Evolutionary conservation across 2,329 filamentous ascomycete species (phyloP).

Genomic region (Tolypocladium ovalisporum): DNA sequence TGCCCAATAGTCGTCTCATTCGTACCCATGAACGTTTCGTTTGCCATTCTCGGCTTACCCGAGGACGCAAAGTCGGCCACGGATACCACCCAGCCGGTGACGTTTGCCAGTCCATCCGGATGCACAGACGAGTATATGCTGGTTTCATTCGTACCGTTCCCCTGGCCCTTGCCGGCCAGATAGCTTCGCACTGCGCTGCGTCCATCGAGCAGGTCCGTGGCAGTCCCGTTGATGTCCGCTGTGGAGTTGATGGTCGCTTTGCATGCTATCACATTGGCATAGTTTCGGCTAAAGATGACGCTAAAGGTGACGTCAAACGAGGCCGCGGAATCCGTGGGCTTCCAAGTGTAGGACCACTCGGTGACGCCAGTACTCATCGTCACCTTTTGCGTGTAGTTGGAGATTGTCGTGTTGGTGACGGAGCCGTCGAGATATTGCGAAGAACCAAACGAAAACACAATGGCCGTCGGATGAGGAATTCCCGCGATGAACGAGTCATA

Average conservation of each 20-base stretch:
- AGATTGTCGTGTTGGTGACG: conserved; percentile 46
- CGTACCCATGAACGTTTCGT: conserved; percentile 28
- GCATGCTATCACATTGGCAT: conserved; percentile 56
- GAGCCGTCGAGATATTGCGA: conserved; percentile 48
- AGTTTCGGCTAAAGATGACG: conserved; percentile 23
- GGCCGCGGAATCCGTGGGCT: conserved; percentile 25
- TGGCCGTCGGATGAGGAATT: conserved; percentile 46
- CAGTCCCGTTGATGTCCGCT: conserved; percentile 38
- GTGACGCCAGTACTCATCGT: conserved; percentile 53
- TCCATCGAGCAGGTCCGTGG: conserved; percentile 59
- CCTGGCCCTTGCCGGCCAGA: conserved; percentile 25
- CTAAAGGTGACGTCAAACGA: conserved; percentile 34
- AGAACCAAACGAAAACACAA: conserved; percentile 40
- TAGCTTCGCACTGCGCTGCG: conserved; percentile 55
- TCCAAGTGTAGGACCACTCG: conserved; percentile 58
- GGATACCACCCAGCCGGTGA: conserved; percentile 45
- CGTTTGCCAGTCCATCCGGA: conserved; percentile 48
- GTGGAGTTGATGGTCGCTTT: conserved; percentile 51
- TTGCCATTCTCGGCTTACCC: conserved; percentile 18
- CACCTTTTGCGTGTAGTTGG: conserved; percentile 48
- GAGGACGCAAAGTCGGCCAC: conserved; percentile 30
- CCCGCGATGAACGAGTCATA: conserved; percentile 60
- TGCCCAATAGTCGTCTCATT: conserved; percentile 58
- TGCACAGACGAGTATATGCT: conserved; percentile 54
- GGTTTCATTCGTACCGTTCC: conserved; percentile 41